These are phyloP conservation scores for Ceratocystis colombiana DNA, from an alignment of 2,329 filamentous ascomycete species.

Conservation along the genomic window DNA sequence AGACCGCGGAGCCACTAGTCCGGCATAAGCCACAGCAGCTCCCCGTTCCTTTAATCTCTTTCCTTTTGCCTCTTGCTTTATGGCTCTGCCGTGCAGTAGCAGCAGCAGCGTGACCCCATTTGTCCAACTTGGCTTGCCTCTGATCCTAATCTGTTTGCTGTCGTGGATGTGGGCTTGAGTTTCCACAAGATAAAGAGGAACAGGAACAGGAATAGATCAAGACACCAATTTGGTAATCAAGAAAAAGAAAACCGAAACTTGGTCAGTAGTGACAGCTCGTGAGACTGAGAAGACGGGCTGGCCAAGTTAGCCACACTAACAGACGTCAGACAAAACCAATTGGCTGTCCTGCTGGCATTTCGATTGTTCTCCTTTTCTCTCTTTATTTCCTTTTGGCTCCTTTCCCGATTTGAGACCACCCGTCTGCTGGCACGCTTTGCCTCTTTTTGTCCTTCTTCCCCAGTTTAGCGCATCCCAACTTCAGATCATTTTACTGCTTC, in stretches of 20 bases:
- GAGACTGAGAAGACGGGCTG: no score
- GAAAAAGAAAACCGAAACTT: background rate
- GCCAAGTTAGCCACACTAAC: background rate
- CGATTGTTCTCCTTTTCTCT: background rate
- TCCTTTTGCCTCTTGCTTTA: background rate
- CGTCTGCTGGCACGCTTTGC: background rate
- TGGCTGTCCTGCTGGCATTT: background rate
- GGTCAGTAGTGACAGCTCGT: no score
- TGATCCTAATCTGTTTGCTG: background rate
- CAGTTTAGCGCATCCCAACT: no score
- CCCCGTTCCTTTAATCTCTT: constrained; percentile 7
- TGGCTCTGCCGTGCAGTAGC: no score
- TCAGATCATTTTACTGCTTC: background rate
- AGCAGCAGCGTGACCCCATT: no score
- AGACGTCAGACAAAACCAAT: background rate
- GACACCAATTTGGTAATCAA: background rate
- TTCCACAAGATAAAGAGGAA: background rate
- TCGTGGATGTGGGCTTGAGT: constrained; percentile 5
- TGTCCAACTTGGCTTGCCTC: background rate
- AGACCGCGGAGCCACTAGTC: background rate
- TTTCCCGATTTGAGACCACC: no score
- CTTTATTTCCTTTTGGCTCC: background rate
- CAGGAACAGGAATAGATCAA: background rate
- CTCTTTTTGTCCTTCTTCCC: background rate
- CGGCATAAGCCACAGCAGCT: background rate